Percentiles rank a stretch among this genome's conserved stretches.
These are phyloP conservation scores for Thermoascus crustaceus DNA, from an alignment of 2,329 filamentous ascomycete genomes.

Conservation along the genomic window DNA sequence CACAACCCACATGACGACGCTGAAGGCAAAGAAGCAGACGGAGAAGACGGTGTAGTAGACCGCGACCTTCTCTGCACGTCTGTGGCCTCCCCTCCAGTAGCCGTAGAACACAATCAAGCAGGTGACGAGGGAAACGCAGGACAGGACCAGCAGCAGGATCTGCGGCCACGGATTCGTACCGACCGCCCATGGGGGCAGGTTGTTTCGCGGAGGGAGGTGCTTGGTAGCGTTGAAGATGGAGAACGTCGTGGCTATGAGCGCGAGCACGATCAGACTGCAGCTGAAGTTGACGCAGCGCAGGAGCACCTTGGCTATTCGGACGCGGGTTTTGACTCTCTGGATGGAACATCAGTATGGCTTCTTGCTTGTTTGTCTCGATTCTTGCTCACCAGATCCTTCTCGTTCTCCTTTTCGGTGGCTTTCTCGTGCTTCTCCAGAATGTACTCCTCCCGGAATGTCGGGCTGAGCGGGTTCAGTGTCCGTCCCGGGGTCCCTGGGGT, in stretches of 20 bases:
- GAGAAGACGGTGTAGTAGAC: conserved; percentile 95
- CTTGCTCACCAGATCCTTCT: conserved; percentile 69
- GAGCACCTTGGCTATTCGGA: conserved; percentile 87
- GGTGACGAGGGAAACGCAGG: conserved; percentile 70
- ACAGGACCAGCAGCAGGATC: conserved; percentile 68
- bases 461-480: conserved; percentile 73
- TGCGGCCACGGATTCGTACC: conserved; percentile 83
- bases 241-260: conserved; percentile 83
- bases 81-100: conserved; percentile 84
- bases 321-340: conserved; percentile 85
- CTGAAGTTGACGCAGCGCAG: conserved; percentile 95
- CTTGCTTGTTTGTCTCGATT: neutral
- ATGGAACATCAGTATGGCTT: conserved; percentile 2
- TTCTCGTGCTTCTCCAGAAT: conserved; percentile 76
- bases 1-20: conserved; percentile 83
- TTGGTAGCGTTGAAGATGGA: conserved; percentile 87
- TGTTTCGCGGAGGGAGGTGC: conserved; percentile 63
- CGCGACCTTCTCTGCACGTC: conserved; percentile 80
- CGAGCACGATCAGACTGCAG: conserved; percentile 87
- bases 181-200: conserved; percentile 74
- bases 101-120: conserved; percentile 73
- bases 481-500: conserved; percentile 73
- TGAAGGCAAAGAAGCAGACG: conserved; percentile 87
- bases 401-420: conserved; percentile 77
- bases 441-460: conserved; percentile 84